Evolutionary conservation across 2,329 filamentous ascomycete genomes (phyloP), one percentile per base, ranked within the genome.

Genomic region (Aspergillus fructus): DNA sequence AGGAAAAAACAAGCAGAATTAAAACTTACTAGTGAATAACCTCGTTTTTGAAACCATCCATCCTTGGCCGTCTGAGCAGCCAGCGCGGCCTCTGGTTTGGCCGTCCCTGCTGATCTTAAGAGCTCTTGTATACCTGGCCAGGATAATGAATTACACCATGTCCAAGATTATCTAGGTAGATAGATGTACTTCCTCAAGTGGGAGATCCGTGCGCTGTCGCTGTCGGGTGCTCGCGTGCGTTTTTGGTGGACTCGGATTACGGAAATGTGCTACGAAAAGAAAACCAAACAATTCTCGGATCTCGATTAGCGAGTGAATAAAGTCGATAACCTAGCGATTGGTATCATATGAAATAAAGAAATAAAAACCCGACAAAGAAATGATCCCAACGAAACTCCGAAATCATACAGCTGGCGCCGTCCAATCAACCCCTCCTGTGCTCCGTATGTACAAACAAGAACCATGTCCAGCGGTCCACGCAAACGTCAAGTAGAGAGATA

Each of bases 71-170:
- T 45, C 45, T n/a, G 27, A 30, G 45, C 5, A 15, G 23, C 3
- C 15, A 45, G 8, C 24, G n/a, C n/a, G 21, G 27, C 15, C 17
- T 33, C 7, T 33, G 17, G 23, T 33, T 33, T 21, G 23, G 11
- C 24, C 27, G 49, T 33, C 49, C 49, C 49, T 51, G 49, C 39
- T 34, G 49, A 51, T 51, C 49, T 51, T 51, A 33, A 15, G n/a
- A n/a, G 23, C 27, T 51, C 24, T 13, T 51, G 39, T 42, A 43
- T 33, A 51, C 21, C 23, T 39, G 34, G 19, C 23, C 8, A 21
- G 19, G 49, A 13, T 34, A 4, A 24, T 30, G 5, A 9, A 27
- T 30, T 15, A 46, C 13, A 30, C 13, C 43, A 9, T 30, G 27
- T 8, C 9, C 27, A 11, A 11, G 27, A 30, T 30, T 30, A 30